Evolutionary conservation across 202 grass and related monocot species (phyloP), one percentile per base, ranked within the genome.

Genomic region (Setaria viridis): DNA sequence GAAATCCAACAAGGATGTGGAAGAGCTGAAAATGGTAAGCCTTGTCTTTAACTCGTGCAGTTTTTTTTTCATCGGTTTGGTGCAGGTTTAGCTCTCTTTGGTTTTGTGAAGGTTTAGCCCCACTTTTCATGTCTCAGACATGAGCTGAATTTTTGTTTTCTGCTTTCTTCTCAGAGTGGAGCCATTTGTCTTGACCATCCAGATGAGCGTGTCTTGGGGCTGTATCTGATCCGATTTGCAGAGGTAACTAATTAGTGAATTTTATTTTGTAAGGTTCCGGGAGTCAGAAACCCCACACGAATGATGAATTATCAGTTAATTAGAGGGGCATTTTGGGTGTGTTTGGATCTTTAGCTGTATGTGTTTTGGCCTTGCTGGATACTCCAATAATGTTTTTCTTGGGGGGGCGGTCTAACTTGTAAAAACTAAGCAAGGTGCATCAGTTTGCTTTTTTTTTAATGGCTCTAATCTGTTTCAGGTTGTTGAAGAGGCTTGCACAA

Each of bases 221-320:
- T 95, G 50, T 91, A 96, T 91, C 86, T 99, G 34, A 94, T 99
- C 76, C 93, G 90, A 66, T 99, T 95, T 85, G 93, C 93, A 56
- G 96, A 99, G 93, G 96, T 99, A 89, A 63, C 17, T 32, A 35
- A 35, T 80, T 20, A 77, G 17, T 32, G 46, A 62, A 76, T 53
- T 70, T 54, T 63, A 43, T 43, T 20, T 48, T 62, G 41, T 46
- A 12, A 20, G 68, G 15, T 67, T 56, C 1, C 35, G n/a, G 33
- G 49, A 48, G 14, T 55, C n/a, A 77, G 41, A 57, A 85, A 33
- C n/a, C 1, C 6, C 51, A 37, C 4, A 13, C 67, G 4, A 70
- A 10, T 29, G 34, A 43, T 71, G 25, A 63, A 2, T 37, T 55
- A 42, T 29, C 14, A 42, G 21, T 79, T 48, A 50, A 6, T 33